Evolutionary conservation across 345 rosid species (phyloP), one percentile per base, ranked within the genome.

Genomic region (Eucalyptus caleyi): DNA sequence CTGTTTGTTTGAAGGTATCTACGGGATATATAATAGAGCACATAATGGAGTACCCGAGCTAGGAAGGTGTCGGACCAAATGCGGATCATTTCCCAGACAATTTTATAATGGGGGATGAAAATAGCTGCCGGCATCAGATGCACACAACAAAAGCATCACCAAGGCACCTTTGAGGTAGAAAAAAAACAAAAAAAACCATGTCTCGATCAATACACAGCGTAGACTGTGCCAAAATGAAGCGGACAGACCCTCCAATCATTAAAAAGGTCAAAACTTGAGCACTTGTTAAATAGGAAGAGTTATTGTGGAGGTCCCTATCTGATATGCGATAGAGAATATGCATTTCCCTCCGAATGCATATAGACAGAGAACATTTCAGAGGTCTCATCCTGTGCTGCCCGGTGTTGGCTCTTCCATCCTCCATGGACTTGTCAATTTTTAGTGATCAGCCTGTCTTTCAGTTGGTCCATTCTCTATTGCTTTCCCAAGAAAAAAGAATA

Each of bases 321-420:
- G 44, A 18, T 56, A 16, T 87, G 50, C 60, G 86, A 53, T 53
- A 27, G 21, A 47, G 90, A 50, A 72, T 47, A 60, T 87, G 32
- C 90, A 59, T 50, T 47, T 87, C 89, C 88, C 86, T 90, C 92
- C 93, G 82, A 88, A 53, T 56, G 88, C 90, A 87, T 88, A 50
- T 16, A 18, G 92, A 89, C 90, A 90, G 23, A 87, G 86, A 87
- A 88, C 87, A 85, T 81, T 87, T 90, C 92, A 90, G 83, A 67
- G 47, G 90, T 44, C 85, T 87, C 91, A 86, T 47, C 90, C 37
- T 13, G 19, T 65, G 82, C 87, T 86, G 87, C 90, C 91, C 81
- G 50, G 37, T 85, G 90, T 86, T 86, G 87, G 53, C 47, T 54
- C 88, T 83, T 47, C 51, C 69, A 37, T 87, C 87, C 89, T 60